Evolutionary conservation across 2,329 filamentous ascomycete species (phyloP).

Genomic region (Aspergillus fumigatus): DNA sequence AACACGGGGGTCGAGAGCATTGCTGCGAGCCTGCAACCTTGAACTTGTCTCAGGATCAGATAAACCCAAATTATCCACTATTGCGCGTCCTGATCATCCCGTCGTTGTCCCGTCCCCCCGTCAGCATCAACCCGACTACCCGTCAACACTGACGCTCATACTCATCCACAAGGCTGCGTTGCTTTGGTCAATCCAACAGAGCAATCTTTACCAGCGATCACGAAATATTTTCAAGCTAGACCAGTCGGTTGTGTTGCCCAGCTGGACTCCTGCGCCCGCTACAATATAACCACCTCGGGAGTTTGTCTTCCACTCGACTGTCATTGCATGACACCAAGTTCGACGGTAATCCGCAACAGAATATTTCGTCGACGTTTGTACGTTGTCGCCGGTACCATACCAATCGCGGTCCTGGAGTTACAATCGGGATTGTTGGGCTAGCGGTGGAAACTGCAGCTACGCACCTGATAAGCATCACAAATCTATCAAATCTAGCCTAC

Average conservation of each 20-base stretch:
- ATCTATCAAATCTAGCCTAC: background rate
- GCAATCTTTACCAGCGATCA: background rate
- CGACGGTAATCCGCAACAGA: background rate
- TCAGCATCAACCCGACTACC: background rate
- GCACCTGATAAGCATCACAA: background rate
- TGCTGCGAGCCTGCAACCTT: background rate
- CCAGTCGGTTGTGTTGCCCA: conserved; percentile 1
- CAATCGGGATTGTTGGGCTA: background rate
- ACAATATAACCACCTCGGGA: background rate
- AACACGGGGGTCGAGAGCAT: background rate
- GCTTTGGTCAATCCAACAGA: background rate
- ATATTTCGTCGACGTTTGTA: background rate
- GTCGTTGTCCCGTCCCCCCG: background rate
- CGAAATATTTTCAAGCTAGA: background rate
- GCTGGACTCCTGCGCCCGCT: background rate
- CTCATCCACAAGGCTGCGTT: background rate
- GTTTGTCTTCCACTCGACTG: background rate
- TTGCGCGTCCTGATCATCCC: background rate
- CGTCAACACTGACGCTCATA: background rate
- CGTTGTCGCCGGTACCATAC: background rate
- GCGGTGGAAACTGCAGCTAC: background rate
- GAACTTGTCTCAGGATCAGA: background rate
- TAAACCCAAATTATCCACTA: background rate
- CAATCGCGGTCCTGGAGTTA: background rate
- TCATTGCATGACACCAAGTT: background rate